phyloP scores from a whole-genome alignment of 2,329 filamentous ascomycete genomes.

The Fusarium poae region DNA sequence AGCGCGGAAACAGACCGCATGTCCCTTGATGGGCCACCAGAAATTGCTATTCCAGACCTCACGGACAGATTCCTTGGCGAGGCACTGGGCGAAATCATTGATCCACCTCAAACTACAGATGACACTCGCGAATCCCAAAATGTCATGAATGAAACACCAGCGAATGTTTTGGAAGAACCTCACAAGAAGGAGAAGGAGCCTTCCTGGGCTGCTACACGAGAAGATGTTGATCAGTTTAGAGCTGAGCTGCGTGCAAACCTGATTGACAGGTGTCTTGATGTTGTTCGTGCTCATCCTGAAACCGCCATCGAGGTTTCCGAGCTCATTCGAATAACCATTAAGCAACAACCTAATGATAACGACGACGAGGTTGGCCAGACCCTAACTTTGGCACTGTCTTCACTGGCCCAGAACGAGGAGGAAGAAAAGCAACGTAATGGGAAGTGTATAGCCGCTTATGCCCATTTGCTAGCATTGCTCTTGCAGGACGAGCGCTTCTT shows the following conservation, averaged over 20 bases:
- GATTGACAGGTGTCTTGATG: conserved; percentile 90
- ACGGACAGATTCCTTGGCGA: conserved; percentile 47
- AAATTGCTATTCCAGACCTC: conserved; percentile 45
- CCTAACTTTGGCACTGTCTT: conserved; percentile 85
- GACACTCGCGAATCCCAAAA: conserved; percentile 38
- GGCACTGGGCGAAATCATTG: conserved; percentile 49
- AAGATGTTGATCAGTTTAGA: conserved; percentile 84
- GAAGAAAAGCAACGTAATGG: conserved; percentile 74
- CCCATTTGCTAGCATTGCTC: conserved; percentile 89
- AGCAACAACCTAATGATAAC: conserved; percentile 67
- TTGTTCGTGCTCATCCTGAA: conserved; percentile 87
- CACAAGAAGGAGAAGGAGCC: conserved; percentile 31
- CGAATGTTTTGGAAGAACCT: conserved; percentile 24
- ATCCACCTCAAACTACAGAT: conserved; percentile 42
- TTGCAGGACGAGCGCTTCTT: conserved; percentile 88
- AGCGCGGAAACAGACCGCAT: conserved; percentile 55
- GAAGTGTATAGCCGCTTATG: conserved; percentile 82
- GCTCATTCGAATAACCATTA: conserved; percentile 78
- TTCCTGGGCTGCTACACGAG: conserved; percentile 63
- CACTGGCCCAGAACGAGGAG: conserved; percentile 71
- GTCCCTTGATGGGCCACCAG: conserved; percentile 54
- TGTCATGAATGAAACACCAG: conserved; percentile 41
- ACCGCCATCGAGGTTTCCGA: conserved; percentile 93
- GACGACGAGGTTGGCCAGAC: conserved; percentile 84
- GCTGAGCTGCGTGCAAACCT: conserved; percentile 78